Conservation (phyloP, 345 rosid genomes). For the Iberis pinnata region DNA sequence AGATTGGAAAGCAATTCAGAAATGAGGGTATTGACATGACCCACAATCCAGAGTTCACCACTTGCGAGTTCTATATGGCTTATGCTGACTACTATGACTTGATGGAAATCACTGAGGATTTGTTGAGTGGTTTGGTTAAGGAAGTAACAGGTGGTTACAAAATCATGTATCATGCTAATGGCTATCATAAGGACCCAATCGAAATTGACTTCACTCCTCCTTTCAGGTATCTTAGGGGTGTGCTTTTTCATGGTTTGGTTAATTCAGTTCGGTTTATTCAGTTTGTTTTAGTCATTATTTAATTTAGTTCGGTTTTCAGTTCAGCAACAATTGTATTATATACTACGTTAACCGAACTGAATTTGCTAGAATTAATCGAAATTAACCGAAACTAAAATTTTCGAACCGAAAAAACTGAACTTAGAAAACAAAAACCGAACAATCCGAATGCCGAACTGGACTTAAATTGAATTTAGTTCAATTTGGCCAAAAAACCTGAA, state of each 20-base stretch:
- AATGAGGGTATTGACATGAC: conserved; percentile 95
- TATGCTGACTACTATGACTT: conserved; percentile 80
- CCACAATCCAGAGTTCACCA: conserved; percentile 90
- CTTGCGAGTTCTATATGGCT: conserved; percentile 97
- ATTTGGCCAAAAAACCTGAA: too few relatives aligned
- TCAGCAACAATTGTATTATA: too few relatives aligned
- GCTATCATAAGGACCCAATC: conserved; percentile 67
- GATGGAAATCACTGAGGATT: conserved; percentile 69
- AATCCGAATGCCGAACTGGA: too few relatives aligned
- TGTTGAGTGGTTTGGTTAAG: conserved; percentile 80
- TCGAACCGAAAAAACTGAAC: too few relatives aligned
- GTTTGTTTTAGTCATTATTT: too few relatives aligned
- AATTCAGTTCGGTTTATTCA: too few relatives aligned
- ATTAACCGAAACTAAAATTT: too few relatives aligned
- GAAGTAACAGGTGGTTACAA: conserved; percentile 74
- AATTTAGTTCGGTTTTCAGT: too few relatives aligned
- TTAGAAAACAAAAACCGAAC: too few relatives aligned
- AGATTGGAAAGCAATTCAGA: conserved; percentile 88
- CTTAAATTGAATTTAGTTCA: too few relatives aligned
- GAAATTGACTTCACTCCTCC: conserved; percentile 91
- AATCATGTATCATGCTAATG: conserved; percentile 72
- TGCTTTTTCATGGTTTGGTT: background rate
- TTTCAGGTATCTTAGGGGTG: conserved; percentile 49
- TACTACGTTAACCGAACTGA: too few relatives aligned
- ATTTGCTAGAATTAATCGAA: too few relatives aligned